phyloP scores from a whole-genome alignment of 1,284 basidiomycete species.

The Somion occarium region DNA sequence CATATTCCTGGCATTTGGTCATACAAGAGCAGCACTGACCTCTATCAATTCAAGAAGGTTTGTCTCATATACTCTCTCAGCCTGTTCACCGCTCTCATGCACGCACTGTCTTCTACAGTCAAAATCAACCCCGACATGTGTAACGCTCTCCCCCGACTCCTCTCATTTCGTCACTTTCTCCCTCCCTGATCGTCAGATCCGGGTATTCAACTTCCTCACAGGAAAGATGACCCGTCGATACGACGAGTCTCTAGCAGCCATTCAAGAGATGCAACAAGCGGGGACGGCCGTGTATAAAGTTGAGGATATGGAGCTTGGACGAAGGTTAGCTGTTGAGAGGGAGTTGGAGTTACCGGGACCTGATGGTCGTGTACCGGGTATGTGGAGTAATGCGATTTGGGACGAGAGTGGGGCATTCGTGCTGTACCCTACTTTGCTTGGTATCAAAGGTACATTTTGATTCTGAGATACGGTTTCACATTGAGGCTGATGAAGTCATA shows the following conservation, averaged over 20 bases:
- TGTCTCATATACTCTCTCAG: too few relatives aligned
- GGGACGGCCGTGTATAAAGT: conserved; percentile 88
- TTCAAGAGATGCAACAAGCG: conserved; percentile 96
- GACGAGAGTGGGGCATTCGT: conserved; percentile 96
- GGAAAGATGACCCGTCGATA: conserved; percentile 92
- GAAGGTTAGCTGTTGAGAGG: conserved; percentile 86
- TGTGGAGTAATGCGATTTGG: conserved; percentile 88
- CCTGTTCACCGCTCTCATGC: not conserved
- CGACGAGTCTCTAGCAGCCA: conserved; percentile 89
- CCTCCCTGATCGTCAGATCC: conserved; percentile 87
- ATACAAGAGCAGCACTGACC: conserved; percentile 87
- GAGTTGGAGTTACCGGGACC: conserved; percentile 81
- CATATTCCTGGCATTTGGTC: conserved; percentile 81
- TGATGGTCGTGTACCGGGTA: conserved; percentile 62
- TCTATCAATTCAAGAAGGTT: conserved; percentile 99
- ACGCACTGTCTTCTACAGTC: conserved; percentile 45
- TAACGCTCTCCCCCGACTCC: conserved; percentile 87
- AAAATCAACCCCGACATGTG: conserved; percentile 86
- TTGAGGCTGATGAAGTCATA: not conserved
- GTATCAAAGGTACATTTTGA: conserved; percentile 80
- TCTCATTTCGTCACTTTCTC: conserved; percentile 91
- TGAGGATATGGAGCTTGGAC: conserved; percentile 99
- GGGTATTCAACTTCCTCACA: conserved; percentile 87
- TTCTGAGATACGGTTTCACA: not conserved
- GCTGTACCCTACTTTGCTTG: conserved; percentile 89